Base-by-base conservation (phyloP, 129 eudicot species). In the Flaveria sonorensis region DNA sequence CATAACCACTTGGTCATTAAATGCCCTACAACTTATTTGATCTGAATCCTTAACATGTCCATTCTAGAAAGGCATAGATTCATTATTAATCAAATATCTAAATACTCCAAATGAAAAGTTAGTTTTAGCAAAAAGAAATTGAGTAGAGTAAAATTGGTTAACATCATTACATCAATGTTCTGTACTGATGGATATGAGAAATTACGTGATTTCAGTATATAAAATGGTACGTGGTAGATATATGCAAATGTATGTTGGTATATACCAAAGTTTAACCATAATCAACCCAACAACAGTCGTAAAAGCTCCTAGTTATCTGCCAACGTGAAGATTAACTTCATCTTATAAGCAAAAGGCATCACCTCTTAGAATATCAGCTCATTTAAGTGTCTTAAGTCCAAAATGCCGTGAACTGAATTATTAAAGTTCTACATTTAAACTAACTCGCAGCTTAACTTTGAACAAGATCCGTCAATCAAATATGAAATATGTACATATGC, bases 381-480 rank as follows among this genome's bases (percentile, higher is more conserved):
- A 39, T n/a, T 65, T 65, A 18, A n/a, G 50, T n/a, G 39, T 65
- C 48, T 16, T 36, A 32, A n/a, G 26, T 65, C 7, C 48, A n/a
- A 65, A 39, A 65, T n/a, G 24, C 50, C 15, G 39, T 65, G 24
- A 65, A 32, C 12, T 16, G 69, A 7, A 63, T 7, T 10, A 65
- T 26, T 65, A 16, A 12, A 65, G 24, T 39, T n/a, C 11, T 8
- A 39, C 3, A 13, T 39, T 9, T 15, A 66, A 18, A 66, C 51
- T 40, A 10, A 10, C 71, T 39, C 39, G 6, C 43, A 62, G 42
- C 68, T 14, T 16, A 63, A 30, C 30, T 36, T 66, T 66, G 14
- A 30, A 64, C 70, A 40, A 18, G n/a, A 66, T 39, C 71, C 71
- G n/a, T 66, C 23, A 66, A 36, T 10, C 14, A 64, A 21, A 64